phyloP scores from a whole-genome alignment of 129 eudicot species.

The sunflower (Helianthus annuus) region DNA sequence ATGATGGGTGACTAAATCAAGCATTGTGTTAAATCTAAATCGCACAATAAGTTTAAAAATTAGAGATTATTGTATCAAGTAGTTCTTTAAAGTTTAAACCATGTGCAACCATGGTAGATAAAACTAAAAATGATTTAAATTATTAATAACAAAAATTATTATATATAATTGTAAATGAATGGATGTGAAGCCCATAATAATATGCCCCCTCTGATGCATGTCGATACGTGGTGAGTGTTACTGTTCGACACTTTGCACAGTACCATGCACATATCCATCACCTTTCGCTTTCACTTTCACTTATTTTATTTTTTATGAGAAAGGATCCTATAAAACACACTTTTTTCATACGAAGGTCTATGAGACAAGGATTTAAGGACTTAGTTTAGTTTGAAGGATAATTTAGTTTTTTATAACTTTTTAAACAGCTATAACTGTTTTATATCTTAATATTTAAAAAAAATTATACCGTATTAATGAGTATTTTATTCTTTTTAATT shows the following conservation, averaged over 20 bases:
- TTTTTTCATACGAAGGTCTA: no score
- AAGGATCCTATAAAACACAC: no score
- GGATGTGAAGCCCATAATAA: conserved; percentile 34
- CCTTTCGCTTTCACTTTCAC: conserved; percentile 32
- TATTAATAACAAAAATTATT: background rate
- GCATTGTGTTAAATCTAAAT: conserved; percentile 29
- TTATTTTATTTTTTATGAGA: conserved; percentile 14
- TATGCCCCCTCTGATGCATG: conserved; percentile 27
- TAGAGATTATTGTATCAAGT: conserved; percentile 6
- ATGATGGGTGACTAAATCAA: conserved; percentile 21
- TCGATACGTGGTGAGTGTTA: conserved; percentile 33
- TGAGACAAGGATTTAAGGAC: no score
- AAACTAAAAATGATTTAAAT: background rate
- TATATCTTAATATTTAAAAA: no score
- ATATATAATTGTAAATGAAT: conserved; percentile 4
- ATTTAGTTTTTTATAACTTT: no score
- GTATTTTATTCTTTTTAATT: no score
- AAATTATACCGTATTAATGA: no score
- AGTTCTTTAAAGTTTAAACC: conserved; percentile 27
- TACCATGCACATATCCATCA: conserved; percentile 33
- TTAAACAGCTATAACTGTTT: no score
- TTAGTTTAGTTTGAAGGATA: no score
- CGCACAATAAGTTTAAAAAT: conserved; percentile 26
- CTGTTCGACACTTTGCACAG: conserved; percentile 30
- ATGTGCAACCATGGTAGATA: conserved; percentile 28